Conservation (phyloP, 179 eudicot species). For the Beta macrorhiza region DNA sequence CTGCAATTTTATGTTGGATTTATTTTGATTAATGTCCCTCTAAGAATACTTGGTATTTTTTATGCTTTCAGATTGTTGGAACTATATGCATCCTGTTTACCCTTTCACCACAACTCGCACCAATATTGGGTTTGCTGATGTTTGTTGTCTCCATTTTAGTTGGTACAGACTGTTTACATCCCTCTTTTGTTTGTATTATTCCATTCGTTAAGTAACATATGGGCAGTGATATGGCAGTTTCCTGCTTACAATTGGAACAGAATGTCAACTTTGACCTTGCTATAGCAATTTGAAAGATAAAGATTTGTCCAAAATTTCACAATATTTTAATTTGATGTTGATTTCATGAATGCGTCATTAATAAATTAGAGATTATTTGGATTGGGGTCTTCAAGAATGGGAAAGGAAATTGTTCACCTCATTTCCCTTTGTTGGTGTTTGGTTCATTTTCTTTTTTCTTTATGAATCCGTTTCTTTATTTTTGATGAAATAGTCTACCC, state of each 20-base stretch:
- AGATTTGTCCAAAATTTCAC: not conserved
- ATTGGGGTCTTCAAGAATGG: too few species aligned
- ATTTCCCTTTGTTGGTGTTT: not conserved
- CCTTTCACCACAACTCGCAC: slow-evolving; percentile 89
- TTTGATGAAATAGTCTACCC: too few species aligned
- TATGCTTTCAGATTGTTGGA: slow-evolving; percentile 72
- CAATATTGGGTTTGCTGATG: slow-evolving; percentile 77
- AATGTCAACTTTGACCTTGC: not conserved
- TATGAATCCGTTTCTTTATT: too few species aligned
- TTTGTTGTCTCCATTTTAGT: slow-evolving; percentile 75
- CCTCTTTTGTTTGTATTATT: not conserved
- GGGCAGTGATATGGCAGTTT: not conserved
- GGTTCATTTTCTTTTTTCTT: not conserved
- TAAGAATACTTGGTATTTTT: slow-evolving; percentile 16
- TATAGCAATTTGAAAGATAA: not conserved
- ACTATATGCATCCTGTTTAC: slow-evolving; percentile 73
- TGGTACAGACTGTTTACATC: slow-evolving; percentile 45
- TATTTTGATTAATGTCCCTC: not conserved
- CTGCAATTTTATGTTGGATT: not conserved
- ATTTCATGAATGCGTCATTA: not conserved
- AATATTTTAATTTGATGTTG: not conserved
- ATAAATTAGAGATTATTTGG: not conserved
- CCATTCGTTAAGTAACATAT: not conserved
- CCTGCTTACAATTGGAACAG: not conserved
- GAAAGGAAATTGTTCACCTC: not conserved